These are phyloP conservation scores for Pestalotiopsis sp. DNA, from an alignment of 2,329 filamentous ascomycete genomes.

Conservation along the genomic window DNA sequence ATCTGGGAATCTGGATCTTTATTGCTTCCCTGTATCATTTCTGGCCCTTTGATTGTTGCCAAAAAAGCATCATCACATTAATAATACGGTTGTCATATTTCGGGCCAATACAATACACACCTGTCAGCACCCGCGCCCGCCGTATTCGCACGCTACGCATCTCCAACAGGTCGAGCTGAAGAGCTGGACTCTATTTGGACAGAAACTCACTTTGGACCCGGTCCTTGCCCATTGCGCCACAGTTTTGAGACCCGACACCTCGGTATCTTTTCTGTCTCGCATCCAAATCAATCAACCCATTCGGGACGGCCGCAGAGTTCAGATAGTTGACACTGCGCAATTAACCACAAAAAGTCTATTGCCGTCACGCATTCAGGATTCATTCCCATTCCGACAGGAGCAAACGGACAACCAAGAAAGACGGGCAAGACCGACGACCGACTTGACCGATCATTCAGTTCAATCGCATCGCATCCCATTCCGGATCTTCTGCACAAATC, in stretches of 20 bases:
- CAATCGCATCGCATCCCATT: background rate
- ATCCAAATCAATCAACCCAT: background rate
- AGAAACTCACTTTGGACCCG: background rate
- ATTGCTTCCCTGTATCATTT: background rate
- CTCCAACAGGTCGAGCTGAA: background rate
- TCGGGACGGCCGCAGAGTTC: background rate
- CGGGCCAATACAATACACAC: background rate
- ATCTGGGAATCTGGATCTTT: background rate
- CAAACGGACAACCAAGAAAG: background rate
- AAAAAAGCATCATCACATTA: background rate
- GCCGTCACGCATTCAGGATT: background rate
- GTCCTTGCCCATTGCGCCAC: conserved; percentile 3
- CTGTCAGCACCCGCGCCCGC: background rate
- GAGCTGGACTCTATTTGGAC: background rate
- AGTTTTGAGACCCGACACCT: conserved; percentile 4
- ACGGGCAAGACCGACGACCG: background rate
- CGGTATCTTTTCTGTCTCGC: conserved; percentile 7
- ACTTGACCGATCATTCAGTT: background rate
- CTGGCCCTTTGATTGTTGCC: background rate
- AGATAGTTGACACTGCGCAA: background rate
- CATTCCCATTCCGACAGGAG: background rate
- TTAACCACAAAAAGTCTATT: conserved; percentile 1
- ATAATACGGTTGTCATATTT: background rate
- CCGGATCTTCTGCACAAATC: conserved; percentile 1
- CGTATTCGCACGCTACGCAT: background rate